A percentile compares a stretch with the other conserved stretches of the same genome.
Evolutionary conservation across 805 yeast species (phyloP).

Genomic region (Clavispora fructus): DNA sequence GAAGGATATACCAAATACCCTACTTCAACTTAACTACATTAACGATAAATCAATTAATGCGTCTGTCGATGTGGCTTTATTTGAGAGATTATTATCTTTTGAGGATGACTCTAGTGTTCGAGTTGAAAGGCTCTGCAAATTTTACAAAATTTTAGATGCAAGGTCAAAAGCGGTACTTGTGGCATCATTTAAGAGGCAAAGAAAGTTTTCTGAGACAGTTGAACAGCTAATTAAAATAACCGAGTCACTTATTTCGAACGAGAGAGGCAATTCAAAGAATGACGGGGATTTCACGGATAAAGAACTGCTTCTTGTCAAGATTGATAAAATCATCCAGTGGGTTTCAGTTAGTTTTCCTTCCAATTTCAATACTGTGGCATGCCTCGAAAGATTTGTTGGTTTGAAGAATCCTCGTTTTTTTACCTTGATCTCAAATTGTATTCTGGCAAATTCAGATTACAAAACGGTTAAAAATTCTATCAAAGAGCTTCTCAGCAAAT

Average conservation of each 20-base stretch:
- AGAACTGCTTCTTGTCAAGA: slow-evolving; percentile 23
- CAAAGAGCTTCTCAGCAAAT: slow-evolving; percentile 54
- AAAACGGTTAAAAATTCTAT: slow-evolving; percentile 55
- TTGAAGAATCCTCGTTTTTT: slow-evolving; percentile 56
- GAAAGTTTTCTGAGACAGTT: slow-evolving; percentile 50
- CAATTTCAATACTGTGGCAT: slow-evolving; percentile 40
- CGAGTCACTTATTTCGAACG: slow-evolving; percentile 35
- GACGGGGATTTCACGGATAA: slow-evolving; percentile 7
- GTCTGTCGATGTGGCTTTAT: slow-evolving; percentile 54
- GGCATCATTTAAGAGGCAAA: slow-evolving; percentile 68
- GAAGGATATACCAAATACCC: slow-evolving; percentile 55
- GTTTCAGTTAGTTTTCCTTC: slow-evolving; percentile 54
- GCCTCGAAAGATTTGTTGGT: slow-evolving; percentile 48
- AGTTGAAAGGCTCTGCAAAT: slow-evolving; percentile 47
- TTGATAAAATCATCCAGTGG: slow-evolving; percentile 59
- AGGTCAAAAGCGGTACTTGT: slow-evolving; percentile 59
- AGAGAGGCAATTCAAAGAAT: slow-evolving; percentile 24
- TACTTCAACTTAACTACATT: slow-evolving; percentile 65
- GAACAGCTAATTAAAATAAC: slow-evolving; percentile 37
- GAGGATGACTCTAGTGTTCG: slow-evolving; percentile 42
- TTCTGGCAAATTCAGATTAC: slow-evolving; percentile 55
- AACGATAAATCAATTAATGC: slow-evolving; percentile 65
- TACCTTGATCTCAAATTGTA: slow-evolving; percentile 50
- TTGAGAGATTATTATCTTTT: slow-evolving; percentile 56
- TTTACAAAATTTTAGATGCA: slow-evolving; percentile 46